Conservation (phyloP, 2,329 filamentous ascomycete species). For the Colletotrichum acutatum region DNA sequence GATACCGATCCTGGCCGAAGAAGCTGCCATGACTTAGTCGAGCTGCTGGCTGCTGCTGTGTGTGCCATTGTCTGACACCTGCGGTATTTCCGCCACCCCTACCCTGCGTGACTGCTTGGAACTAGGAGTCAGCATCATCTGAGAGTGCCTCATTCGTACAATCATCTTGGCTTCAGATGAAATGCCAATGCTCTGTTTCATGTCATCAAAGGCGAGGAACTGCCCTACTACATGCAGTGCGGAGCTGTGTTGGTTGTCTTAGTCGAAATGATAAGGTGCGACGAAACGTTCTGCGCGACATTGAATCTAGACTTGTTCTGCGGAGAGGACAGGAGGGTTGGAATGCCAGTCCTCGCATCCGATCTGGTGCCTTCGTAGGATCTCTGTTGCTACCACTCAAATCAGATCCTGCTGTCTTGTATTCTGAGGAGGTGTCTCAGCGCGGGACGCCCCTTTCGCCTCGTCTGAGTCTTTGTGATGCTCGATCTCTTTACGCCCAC, state of each 20-base stretch:
- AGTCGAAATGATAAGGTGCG: neutral
- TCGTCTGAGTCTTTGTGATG: neutral
- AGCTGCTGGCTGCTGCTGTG: neutral
- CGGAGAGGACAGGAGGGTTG: neutral
- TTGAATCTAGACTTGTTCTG: neutral
- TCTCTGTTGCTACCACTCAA: neutral
- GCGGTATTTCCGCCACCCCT: neutral
- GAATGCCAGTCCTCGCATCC: neutral
- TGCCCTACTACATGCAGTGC: neutral
- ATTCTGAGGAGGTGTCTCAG: conserved; percentile 17
- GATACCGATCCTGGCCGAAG: neutral
- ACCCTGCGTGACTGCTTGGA: neutral
- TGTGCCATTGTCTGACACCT: neutral
- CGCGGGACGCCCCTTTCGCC: conserved; percentile 21
- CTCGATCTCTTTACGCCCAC: conserved; percentile 17
- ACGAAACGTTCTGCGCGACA: neutral
- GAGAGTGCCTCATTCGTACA: neutral
- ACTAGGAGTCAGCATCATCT: neutral
- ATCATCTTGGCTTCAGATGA: neutral
- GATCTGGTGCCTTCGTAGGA: neutral
- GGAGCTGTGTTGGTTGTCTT: neutral
- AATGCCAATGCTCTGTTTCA: neutral
- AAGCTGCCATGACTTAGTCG: neutral
- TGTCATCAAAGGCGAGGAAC: neutral
- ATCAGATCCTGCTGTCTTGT: neutral